Conservation (phyloP, 108 stramenopile genomes). For the Aurantiochytrium sp. region DNA sequence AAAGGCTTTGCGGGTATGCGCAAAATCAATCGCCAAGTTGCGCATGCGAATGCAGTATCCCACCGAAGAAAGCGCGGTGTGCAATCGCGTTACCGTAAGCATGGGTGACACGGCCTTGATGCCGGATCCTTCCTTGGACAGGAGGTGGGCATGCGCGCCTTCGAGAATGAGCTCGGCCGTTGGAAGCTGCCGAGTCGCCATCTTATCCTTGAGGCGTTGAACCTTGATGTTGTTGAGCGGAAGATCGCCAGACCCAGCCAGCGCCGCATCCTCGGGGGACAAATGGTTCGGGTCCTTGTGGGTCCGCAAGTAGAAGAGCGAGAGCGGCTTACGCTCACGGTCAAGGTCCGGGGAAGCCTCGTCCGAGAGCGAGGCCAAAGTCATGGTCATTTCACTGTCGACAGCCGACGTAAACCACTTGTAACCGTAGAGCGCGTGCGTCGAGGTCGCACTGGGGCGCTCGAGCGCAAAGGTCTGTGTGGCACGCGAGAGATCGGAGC, state of each 20-base stretch:
- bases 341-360: not conserved
- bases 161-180: slow-evolving; percentile 3
- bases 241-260: not conserved
- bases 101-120: not conserved
- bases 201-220: not conserved
- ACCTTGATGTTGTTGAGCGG: slow-evolving; percentile 5
- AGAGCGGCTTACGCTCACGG: not conserved
- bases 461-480: slow-evolving; percentile 6
- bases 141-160: not conserved
- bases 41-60: not conserved
- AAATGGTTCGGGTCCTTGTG: not conserved
- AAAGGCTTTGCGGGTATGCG: not conserved
- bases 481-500: not conserved
- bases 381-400: slow-evolving; percentile 8
- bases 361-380: not conserved
- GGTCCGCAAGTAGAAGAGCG: not conserved
- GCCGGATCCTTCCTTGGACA: not conserved
- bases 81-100: not conserved
- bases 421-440: not conserved
- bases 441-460: not conserved
- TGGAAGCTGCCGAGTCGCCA: not conserved
- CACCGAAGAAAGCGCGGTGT: not conserved
- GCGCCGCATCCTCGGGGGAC: not conserved
- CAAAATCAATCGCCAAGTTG: slow-evolving; percentile 12
- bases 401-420: not conserved